Base-by-base conservation (phyloP, 2,329 filamentous ascomycete species). In the Botryotinia calthae region DNA sequence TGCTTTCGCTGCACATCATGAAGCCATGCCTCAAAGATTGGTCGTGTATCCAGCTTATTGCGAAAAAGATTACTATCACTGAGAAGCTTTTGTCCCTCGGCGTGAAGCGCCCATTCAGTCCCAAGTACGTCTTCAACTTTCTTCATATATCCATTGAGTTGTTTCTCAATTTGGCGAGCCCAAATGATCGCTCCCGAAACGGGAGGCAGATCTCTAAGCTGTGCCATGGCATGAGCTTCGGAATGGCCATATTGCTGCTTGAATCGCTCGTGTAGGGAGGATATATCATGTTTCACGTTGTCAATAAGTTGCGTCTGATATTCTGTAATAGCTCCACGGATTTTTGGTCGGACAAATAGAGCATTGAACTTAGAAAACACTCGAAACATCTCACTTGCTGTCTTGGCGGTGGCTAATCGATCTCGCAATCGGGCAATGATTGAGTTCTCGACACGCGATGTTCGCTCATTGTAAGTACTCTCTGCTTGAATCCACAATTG, bases 341-440 rank as follows among this genome's bases (percentile, higher is more conserved):
- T 98, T 86, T 99, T 99, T n/a, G 96, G 96, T 74, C 96, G 90
- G 72, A 99, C 95, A 78, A 99, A 97, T 44, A 99, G 90, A 2
- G 96, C 96, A 81, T 99, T 99, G 88, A 99, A 99, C 81, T 98
- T 98, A 70, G 96, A 98, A 82, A 99, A 99, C 75, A 99, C 96
- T 71, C 97, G 93, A 82, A 99, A 99, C 96, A 99, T 99, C 83
- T 99, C 97, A 81, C 97, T 98, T 58, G 96, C 96, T 75, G 94
- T 97, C 86, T 97, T 98, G 20, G 96, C 95, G 10, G 94, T 97
- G 22, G 95, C 96, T 72, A 99, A 87, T 73, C 96, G 92, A 82
- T 99, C 96, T 79, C 96, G 89, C 46, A 99, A 86, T 71, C 94
- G 89, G 48, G 96, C 94, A 81, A 99, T 99, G 82, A 99, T 99